Evolutionary conservation across 352 stramenopile species (phyloP), one percentile per base, ranked within the genome.

Genomic region (Thraustochytrium sp.): DNA sequence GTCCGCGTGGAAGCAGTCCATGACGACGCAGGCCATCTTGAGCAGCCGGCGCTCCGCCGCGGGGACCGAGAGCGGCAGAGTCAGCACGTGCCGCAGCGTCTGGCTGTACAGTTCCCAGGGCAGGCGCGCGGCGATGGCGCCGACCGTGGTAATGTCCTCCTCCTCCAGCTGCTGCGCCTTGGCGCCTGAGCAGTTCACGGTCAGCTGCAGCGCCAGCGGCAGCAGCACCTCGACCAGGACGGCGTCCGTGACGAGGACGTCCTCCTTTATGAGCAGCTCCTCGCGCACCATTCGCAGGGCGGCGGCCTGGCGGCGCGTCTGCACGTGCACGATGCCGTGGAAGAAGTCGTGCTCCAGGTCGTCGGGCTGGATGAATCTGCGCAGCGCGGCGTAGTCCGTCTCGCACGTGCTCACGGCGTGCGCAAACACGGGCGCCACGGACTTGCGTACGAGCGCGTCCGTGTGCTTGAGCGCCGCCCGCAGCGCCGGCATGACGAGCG

Each of bases 301-400:
- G 9, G 8, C 13, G 13, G 9, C 42, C 53, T 80, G 68, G 5
- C 68, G 68, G 38, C 63, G 40, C 51, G 68, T 53, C 38, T 80
- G 68, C 44, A 80, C 68, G 53, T 80, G 68, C 0, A 64, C 68
- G 11, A 80, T 80, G 68, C 68, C 31, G 68, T 46, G 26, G 5
- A 80, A 80, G 26, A 80, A 80, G 68, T 80, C 68, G 18, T 73
- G 26, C 18, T 80, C 68, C 21, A 51, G 68, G 23, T 80, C 68
- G 5, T 80, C 68, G 1, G 42, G 11, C 23, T 80, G 18, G 21
- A 42, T 63, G 1, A 80, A 2, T 16, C n/a, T 26, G 21, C 31
- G 53, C 44, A 80, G 63, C 9, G 76, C 68, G 23, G 13, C 44
- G 51, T 55, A 80, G 11, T 1, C 23, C 11, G 8, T 68, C 26